phyloP scores from a whole-genome alignment of 2,329 filamentous ascomycete genomes.

The Aspergillus pseudonomiae region DNA sequence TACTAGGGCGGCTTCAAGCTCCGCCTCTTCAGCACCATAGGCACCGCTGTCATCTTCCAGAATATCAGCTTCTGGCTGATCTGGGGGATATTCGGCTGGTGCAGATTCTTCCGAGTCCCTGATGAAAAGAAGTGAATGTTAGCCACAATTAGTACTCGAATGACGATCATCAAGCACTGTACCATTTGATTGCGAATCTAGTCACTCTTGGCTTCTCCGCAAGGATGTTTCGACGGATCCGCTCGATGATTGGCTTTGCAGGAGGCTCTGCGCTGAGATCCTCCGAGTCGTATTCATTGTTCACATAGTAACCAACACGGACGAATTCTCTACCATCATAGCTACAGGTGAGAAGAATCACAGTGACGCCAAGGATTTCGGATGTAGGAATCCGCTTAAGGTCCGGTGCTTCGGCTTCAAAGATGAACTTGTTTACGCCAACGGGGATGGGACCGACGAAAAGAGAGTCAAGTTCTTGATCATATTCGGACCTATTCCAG shows the following conservation, averaged over 20 bases:
- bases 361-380: constrained; percentile 95
- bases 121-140: constrained; percentile 9
- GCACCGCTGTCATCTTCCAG: constrained; percentile 78
- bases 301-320: constrained; percentile 98
- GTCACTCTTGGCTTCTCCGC: constrained; percentile 98
- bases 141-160: background rate
- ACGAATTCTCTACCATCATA: constrained; percentile 98
- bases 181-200: constrained; percentile 98
- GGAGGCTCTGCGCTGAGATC: constrained; percentile 88
- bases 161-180: constrained; percentile 25
- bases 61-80: constrained; percentile 93
- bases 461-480: constrained; percentile 96
- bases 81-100: constrained; percentile 92
- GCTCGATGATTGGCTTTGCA: constrained; percentile 87
- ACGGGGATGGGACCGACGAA: constrained; percentile 97
- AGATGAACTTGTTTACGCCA: constrained; percentile 97
- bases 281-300: constrained; percentile 96
- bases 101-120: constrained; percentile 99
- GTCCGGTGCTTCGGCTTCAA: constrained; percentile 91
- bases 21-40: constrained; percentile 89
- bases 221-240: constrained; percentile 87
- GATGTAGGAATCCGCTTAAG: constrained; percentile 88
- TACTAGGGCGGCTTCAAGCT: constrained; percentile 67
- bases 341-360: constrained; percentile 92
- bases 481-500: constrained; percentile 77